phyloP scores from a whole-genome alignment of 805 yeast species.

The Hanseniaspora thailandica region DNA sequence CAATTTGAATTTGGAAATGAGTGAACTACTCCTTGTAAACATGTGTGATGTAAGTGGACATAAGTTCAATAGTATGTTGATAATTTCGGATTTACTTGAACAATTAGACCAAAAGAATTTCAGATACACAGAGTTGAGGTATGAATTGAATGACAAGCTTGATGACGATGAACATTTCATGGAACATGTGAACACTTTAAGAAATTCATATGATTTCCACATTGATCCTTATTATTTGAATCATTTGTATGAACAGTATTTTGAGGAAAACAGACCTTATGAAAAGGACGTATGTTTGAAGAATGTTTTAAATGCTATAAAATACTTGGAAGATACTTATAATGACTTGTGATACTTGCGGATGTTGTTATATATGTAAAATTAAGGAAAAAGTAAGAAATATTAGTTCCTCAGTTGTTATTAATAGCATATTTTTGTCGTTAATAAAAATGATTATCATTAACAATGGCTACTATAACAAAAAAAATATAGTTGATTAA shows the following conservation, averaged over 20 bases:
- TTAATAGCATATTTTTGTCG: too few species aligned
- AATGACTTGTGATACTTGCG: not conserved
- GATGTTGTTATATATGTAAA: not conserved
- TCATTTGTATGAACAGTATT: not conserved
- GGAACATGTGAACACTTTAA: not conserved
- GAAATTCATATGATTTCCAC: not conserved
- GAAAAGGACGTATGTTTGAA: not conserved
- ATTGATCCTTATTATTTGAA: conserved; percentile 3
- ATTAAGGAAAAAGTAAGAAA: too few species aligned
- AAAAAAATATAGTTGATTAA: too few species aligned
- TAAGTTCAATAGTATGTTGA: not conserved
- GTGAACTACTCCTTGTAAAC: not conserved
- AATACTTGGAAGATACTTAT: not conserved
- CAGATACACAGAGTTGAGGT: not conserved
- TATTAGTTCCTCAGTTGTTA: not conserved
- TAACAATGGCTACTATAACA: too few species aligned
- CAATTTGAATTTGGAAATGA: not conserved
- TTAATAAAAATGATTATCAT: too few species aligned
- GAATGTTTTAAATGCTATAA: not conserved
- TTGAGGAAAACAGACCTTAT: not conserved
- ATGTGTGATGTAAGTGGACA: conserved; percentile 6
- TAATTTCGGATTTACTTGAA: conserved; percentile 6
- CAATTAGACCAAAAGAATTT: conserved; percentile 5
- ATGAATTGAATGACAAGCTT: not conserved
- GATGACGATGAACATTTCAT: not conserved